Conservation (phyloP, 805 yeast species). For the Debaryomyces castellii region DNA sequence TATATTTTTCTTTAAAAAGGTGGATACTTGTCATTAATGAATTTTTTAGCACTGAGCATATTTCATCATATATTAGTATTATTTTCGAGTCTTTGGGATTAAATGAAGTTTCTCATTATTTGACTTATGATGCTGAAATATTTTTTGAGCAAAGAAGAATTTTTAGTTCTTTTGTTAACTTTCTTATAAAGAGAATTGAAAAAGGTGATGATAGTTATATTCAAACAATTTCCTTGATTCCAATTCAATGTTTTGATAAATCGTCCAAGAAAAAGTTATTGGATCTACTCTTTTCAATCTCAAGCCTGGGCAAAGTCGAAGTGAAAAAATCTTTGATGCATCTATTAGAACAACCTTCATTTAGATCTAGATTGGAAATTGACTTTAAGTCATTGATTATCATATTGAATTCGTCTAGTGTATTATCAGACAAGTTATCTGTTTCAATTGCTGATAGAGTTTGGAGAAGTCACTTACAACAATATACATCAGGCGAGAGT, state of each 20-base stretch:
- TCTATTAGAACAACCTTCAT: slow-evolving; percentile 51
- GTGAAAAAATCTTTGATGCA: slow-evolving; percentile 29
- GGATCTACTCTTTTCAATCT: slow-evolving; percentile 10
- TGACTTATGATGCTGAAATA: slow-evolving; percentile 27
- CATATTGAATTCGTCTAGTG: slow-evolving; percentile 12
- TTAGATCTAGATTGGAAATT: slow-evolving; percentile 51
- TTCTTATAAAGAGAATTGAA: slow-evolving; percentile 11
- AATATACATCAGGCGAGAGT: slow-evolving; percentile 28
- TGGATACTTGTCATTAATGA: slow-evolving; percentile 54
- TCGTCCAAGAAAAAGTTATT: slow-evolving; percentile 15
- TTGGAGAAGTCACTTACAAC: slow-evolving; percentile 42
- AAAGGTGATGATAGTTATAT: not conserved
- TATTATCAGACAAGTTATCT: not conserved
- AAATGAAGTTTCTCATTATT: slow-evolving; percentile 7
- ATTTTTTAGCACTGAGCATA: slow-evolving; percentile 26
- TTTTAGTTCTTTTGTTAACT: slow-evolving; percentile 24
- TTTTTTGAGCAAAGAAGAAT: slow-evolving; percentile 50
- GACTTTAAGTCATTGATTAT: slow-evolving; percentile 24
- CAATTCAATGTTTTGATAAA: slow-evolving; percentile 48
- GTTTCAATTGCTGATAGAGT: slow-evolving; percentile 31
- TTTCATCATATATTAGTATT: slow-evolving; percentile 24
- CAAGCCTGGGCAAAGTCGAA: slow-evolving; percentile 1
- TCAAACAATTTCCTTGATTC: slow-evolving; percentile 29
- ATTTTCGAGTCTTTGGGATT: slow-evolving; percentile 19
- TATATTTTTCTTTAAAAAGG: slow-evolving; percentile 35